These are phyloP conservation scores for Mytilinidion resinicola DNA, from an alignment of 495 filamentous ascomycete genomes.

Conservation along the genomic window DNA sequence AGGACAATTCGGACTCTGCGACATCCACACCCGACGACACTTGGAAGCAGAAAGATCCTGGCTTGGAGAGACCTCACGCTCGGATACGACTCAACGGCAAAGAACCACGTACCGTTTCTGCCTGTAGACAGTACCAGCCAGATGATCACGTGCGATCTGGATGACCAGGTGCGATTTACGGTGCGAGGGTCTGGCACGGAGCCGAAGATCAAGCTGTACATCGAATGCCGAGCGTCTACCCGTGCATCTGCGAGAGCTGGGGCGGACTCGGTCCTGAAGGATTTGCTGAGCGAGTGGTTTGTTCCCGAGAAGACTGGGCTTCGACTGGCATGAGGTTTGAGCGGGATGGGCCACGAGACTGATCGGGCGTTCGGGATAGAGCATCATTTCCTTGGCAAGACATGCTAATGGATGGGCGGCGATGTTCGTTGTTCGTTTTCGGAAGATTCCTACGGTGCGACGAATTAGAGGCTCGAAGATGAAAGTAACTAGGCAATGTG, in stretches of 20 bases:
- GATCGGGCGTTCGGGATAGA: no score
- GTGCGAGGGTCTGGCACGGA: slow-evolving; percentile 65
- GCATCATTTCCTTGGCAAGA: no score
- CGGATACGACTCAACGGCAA: slow-evolving; percentile 55
- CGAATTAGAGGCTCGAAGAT: no score
- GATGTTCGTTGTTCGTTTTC: no score
- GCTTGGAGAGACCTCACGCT: slow-evolving; percentile 65
- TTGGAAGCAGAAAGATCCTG: slow-evolving; percentile 49
- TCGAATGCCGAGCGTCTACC: slow-evolving; percentile 30
- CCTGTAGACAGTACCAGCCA: slow-evolving; percentile 55
- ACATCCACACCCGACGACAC: slow-evolving; percentile 37
- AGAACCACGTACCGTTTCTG: slow-evolving; percentile 50
- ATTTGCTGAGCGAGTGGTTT: slow-evolving; percentile 56
- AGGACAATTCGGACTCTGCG: slow-evolving; percentile 46
- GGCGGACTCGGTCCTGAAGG: slow-evolving; percentile 48
- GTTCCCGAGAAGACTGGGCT: slow-evolving; percentile 25
- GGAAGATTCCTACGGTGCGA: no score
- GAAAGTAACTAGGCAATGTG: no score
- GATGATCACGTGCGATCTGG: slow-evolving; percentile 67
- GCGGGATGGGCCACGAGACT: no score
- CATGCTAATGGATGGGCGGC: no score
- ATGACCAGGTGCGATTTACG: slow-evolving; percentile 58
- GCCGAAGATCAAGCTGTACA: slow-evolving; percentile 47
- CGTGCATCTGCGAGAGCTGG: slow-evolving; percentile 43
- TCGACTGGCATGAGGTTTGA: slow-evolving; percentile 14